Base-by-base conservation (phyloP, 1,284 basidiomycete genomes). In the Chondrostereum purpureum region DNA sequence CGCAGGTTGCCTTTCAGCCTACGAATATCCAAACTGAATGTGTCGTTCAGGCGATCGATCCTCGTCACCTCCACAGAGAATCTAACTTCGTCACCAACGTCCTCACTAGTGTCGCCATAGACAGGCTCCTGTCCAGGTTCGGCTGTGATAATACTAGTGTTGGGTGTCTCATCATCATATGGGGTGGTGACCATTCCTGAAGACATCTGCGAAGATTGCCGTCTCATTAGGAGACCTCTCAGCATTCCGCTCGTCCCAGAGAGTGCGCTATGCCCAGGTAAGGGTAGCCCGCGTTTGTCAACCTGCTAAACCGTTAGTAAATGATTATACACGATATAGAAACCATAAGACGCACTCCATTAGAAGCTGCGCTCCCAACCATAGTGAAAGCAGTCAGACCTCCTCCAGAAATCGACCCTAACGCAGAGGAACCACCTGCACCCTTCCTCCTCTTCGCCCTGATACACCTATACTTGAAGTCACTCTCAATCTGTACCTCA, bases 31-130 rank as follows among this genome's bases (percentile, higher is more conserved):
- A 97, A 71, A 61, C 84, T 85, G 61, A 87, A 92, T 36, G 90
- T 88, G 56, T 89, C 88, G 54, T 85, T 87, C 58, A 96, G 71
- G 50, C 92, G 80, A 63, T 90, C 88, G 58, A 96, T 75, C 53
- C 86, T 73, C 39, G 92, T 95, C 50, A 96, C 66, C 70, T 97
- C 93, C 47, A 95, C 84, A 14, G 81, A 88, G 70, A 96, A 96
- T 53, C 89, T 80, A 51, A 96, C 89, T 76, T 96, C 93, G 58
- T 94, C 93, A 34, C 91, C 91, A 19, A 80, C 78, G 59, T 96
- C 93, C 53, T 86, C 78, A 5, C 73, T 64, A 20, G 66, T 55
- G 51, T 90, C 85, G 13, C 92, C 92, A 59, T 93, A 96, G 22
- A 87, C 61, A 1, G 87, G 75, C 46, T 86, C 80, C 23, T 40